Conservation (phyloP, 2,329 filamentous ascomycete genomes). For the Botryotinia globosa region DNA sequence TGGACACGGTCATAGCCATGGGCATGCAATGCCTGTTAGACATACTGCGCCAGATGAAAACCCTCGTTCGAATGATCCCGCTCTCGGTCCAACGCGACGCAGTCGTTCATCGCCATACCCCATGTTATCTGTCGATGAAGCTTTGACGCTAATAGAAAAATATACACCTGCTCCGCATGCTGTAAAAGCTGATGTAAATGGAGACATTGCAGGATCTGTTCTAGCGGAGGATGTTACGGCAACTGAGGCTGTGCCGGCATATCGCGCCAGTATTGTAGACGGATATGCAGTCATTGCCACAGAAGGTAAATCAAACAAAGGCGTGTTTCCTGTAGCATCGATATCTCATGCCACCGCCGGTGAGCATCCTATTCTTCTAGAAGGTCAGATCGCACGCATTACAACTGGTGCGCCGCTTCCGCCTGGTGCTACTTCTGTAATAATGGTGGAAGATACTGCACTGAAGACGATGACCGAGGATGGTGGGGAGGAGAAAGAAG, state of each 20-base stretch:
- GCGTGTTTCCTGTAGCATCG: conserved; percentile 79
- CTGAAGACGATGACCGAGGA: conserved; percentile 74
- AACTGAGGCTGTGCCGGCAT: conserved; percentile 82
- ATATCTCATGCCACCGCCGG: conserved; percentile 82
- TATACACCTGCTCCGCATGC: conserved; percentile 65
- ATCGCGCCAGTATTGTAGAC: conserved; percentile 93
- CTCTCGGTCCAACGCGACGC: conserved; percentile 62
- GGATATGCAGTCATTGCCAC: conserved; percentile 82
- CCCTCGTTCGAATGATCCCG: conserved; percentile 58
- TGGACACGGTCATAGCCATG: conserved; percentile 51
- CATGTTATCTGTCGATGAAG: conserved; percentile 84
- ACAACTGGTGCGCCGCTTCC: conserved; percentile 93
- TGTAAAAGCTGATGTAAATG: conserved; percentile 58
- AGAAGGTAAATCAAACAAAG: conserved; percentile 61
- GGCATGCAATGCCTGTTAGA: conserved; percentile 61
- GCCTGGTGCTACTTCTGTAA: conserved; percentile 81
- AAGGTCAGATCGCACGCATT: conserved; percentile 80
- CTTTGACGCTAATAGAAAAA: conserved; percentile 67
- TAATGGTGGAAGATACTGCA: conserved; percentile 94
- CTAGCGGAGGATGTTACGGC: conserved; percentile 78
- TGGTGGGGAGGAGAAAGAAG: conserved; percentile 77
- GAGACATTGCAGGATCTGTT: conserved; percentile 68
- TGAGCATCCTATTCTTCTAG: conserved; percentile 60
- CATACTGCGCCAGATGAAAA: conserved; percentile 66
- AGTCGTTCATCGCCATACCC: conserved; percentile 87